phyloP scores from a whole-genome alignment of 2,329 filamentous ascomycete species.

The Trichoderma koningii region DNA sequence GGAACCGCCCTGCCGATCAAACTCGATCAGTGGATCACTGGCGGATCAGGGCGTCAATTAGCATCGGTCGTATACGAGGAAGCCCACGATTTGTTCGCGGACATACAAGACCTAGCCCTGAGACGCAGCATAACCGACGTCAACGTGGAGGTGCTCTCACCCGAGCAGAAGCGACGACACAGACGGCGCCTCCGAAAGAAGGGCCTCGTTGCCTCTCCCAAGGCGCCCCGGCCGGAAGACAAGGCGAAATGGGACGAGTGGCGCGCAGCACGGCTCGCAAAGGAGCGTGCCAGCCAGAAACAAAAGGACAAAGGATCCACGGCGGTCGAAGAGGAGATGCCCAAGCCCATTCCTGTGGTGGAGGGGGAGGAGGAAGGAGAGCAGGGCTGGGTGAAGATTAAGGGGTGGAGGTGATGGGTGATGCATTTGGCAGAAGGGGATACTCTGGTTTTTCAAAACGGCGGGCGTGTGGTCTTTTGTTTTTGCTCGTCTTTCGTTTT shows the following conservation, averaged over 20 bases:
- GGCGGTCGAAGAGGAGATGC: conserved; percentile 38
- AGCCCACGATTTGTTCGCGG: conserved; percentile 50
- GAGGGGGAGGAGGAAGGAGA: conserved; percentile 36
- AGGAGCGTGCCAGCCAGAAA: conserved; percentile 45
- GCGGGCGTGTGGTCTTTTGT: not conserved
- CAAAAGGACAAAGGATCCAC: conserved; percentile 45
- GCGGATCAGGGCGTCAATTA: conserved; percentile 50
- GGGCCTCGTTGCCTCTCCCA: conserved; percentile 45
- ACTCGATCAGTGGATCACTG: conserved; percentile 61
- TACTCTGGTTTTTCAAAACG: not conserved
- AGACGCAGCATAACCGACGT: conserved; percentile 49
- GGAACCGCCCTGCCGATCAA: conserved; percentile 63
- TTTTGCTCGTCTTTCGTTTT: not conserved
- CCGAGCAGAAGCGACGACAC: conserved; percentile 51
- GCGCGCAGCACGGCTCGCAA: conserved; percentile 45
- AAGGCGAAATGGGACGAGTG: conserved; percentile 49
- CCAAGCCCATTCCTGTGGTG: conserved; percentile 39
- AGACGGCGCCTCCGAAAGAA: conserved; percentile 54
- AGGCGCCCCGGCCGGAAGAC: conserved; percentile 44
- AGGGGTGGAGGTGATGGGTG: conserved; percentile 28
- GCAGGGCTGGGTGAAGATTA: conserved; percentile 32
- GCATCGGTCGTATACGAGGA: conserved; percentile 46
- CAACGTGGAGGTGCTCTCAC: conserved; percentile 48
- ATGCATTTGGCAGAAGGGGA: not conserved
- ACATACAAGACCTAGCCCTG: conserved; percentile 49